phyloP scores from a whole-genome alignment of 2,329 filamentous ascomycete species.

The Monosporascus sp. region DNA sequence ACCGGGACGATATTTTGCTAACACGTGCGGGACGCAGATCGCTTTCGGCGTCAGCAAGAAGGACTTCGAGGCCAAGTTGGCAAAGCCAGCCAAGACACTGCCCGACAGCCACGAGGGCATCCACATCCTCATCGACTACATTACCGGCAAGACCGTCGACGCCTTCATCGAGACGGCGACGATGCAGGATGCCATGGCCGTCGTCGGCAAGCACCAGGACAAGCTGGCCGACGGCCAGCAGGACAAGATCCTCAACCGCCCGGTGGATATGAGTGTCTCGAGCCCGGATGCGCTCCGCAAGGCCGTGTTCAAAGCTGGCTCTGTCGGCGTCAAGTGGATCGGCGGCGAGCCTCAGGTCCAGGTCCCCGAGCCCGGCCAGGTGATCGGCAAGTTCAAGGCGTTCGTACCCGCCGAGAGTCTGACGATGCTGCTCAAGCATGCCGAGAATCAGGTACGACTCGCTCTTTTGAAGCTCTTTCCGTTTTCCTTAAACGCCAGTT shows the following conservation, averaged over 20 bases:
- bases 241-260: conserved; percentile 51
- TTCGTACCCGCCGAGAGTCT: conserved; percentile 60
- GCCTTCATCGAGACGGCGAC: conserved; percentile 39
- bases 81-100: conserved; percentile 28
- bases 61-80: neutral
- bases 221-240: conserved; percentile 24
- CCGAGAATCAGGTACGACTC: conserved; percentile 46
- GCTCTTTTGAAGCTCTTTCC: neutral
- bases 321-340: conserved; percentile 49
- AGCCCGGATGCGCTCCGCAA: conserved; percentile 54
- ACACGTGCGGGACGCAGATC: neutral
- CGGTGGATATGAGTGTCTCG: conserved; percentile 52
- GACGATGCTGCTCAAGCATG: conserved; percentile 58
- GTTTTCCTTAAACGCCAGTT: conserved; percentile 2
- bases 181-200: conserved; percentile 47
- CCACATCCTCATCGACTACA: conserved; percentile 44
- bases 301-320: conserved; percentile 55
- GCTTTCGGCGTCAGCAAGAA: neutral
- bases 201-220: conserved; percentile 43
- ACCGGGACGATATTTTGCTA: too few species aligned
- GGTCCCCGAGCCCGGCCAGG: conserved; percentile 26
- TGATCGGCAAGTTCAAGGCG: conserved; percentile 51
- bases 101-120: conserved; percentile 36
- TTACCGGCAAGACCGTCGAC: conserved; percentile 41
- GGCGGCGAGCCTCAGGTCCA: conserved; percentile 34